These are phyloP conservation scores for Beauveria pseudobassiana DNA, from an alignment of 2,329 filamentous ascomycete species.

Conservation along the genomic window DNA sequence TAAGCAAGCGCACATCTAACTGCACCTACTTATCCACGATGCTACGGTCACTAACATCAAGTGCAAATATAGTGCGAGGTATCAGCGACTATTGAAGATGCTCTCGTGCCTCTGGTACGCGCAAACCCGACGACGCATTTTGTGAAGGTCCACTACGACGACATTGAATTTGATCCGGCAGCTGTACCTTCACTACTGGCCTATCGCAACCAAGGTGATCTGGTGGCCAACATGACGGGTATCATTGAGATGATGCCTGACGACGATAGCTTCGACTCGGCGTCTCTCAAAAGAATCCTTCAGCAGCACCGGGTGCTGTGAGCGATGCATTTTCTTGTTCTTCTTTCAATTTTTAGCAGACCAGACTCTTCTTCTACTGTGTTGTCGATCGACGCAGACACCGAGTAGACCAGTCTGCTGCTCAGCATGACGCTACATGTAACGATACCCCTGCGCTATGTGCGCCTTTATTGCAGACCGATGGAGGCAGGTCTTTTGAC, in stretches of 20 bases:
- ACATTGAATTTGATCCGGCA: slow-evolving; percentile 89
- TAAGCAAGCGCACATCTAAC: slow-evolving; percentile 36
- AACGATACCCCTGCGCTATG: slow-evolving; percentile 19
- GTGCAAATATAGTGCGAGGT: slow-evolving; percentile 58
- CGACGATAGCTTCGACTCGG: slow-evolving; percentile 50
- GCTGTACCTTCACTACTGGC: slow-evolving; percentile 82
- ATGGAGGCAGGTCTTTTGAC: background rate
- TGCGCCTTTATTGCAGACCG: background rate
- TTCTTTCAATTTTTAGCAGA: background rate
- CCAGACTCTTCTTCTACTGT: background rate
- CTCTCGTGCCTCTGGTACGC: slow-evolving; percentile 66
- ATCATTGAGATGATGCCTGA: slow-evolving; percentile 79
- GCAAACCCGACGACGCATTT: slow-evolving; percentile 70
- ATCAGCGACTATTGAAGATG: slow-evolving; percentile 70
- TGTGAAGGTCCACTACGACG: slow-evolving; percentile 81
- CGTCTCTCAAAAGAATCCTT: slow-evolving; percentile 45
- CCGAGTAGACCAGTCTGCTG: background rate
- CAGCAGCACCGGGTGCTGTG: slow-evolving; percentile 45
- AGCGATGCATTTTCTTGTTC: slow-evolving; percentile 10
- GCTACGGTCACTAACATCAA: background rate
- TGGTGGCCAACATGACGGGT: slow-evolving; percentile 84
- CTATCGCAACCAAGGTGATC: slow-evolving; percentile 79
- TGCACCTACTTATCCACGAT: background rate
- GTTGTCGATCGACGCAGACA: background rate
- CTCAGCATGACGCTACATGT: slow-evolving; percentile 11